These are phyloP conservation scores for Colletotrichum endophyticum DNA, from an alignment of 2,329 filamentous ascomycete genomes.

Conservation along the genomic window DNA sequence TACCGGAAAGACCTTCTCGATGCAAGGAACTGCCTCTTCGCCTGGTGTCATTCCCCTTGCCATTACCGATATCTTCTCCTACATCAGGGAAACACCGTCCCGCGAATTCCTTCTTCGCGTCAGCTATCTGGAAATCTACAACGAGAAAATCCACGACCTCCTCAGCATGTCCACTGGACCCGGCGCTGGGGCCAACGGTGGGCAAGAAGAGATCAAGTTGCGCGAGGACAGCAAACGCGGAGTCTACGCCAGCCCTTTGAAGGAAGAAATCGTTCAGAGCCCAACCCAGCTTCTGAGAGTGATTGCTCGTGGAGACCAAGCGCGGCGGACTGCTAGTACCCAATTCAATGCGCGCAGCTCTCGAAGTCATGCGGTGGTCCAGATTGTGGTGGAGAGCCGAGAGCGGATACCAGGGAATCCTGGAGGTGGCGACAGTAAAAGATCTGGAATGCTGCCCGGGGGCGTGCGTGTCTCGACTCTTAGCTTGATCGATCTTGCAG, in stretches of 20 bases:
- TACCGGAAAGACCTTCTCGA: slow-evolving; percentile 98
- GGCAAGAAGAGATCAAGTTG: slow-evolving; percentile 94
- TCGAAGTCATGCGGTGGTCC: slow-evolving; percentile 96
- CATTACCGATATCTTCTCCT: slow-evolving; percentile 99
- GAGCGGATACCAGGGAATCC: slow-evolving; percentile 73
- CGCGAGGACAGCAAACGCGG: slow-evolving; percentile 95
- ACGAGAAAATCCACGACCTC: slow-evolving; percentile 95
- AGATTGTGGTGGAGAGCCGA: slow-evolving; percentile 97
- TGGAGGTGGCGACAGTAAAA: slow-evolving; percentile 61
- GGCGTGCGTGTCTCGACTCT: slow-evolving; percentile 95
- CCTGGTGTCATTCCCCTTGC: slow-evolving; percentile 96
- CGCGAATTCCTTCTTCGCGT: slow-evolving; percentile 94
- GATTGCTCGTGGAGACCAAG: slow-evolving; percentile 92
- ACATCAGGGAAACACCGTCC: slow-evolving; percentile 94
- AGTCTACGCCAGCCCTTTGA: slow-evolving; percentile 93
- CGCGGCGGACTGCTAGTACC: slow-evolving; percentile 88
- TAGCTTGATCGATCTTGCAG: slow-evolving; percentile 94
- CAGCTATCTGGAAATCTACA: slow-evolving; percentile 99
- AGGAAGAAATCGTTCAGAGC: slow-evolving; percentile 98
- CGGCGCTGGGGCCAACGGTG: slow-evolving; percentile 55
- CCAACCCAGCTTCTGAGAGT: slow-evolving; percentile 94
- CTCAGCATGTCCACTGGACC: slow-evolving; percentile 74
- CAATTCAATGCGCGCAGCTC: slow-evolving; percentile 98
- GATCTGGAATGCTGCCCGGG: slow-evolving; percentile 75
- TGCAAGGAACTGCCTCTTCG: slow-evolving; percentile 96